Evolutionary conservation across 371 early-diverging fungal genomes (phyloP).

Genomic region (Gilbertella persicaria): DNA sequence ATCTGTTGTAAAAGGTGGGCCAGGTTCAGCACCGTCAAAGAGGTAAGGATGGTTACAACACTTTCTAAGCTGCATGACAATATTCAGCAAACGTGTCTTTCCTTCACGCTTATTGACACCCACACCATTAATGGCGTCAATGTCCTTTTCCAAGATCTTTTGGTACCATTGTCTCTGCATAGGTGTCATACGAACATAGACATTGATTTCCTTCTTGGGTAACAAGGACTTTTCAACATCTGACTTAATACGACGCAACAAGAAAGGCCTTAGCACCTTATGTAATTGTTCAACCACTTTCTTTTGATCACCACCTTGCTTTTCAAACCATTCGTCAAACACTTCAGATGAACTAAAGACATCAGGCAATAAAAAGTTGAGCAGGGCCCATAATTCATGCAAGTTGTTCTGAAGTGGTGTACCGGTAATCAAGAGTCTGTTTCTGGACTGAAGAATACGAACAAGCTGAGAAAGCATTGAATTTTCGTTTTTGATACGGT

Average conservation of each 20-base stretch:
- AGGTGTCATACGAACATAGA: constrained; percentile 93
- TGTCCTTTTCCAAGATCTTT: constrained; percentile 96
- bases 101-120: constrained; percentile 68
- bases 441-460: constrained; percentile 82
- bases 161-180: constrained; percentile 99
- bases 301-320: constrained; percentile 77
- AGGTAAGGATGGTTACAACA: constrained; percentile 99
- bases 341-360: constrained; percentile 92
- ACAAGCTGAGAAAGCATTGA: constrained; percentile 93
- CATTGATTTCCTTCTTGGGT: constrained; percentile 95
- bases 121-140: constrained; percentile 91
- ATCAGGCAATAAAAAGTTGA: constrained; percentile 98
- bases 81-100: constrained; percentile 93
- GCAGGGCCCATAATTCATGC: constrained; percentile 98
- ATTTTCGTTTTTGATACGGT: constrained; percentile 99
- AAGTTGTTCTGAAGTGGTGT: constrained; percentile 99
- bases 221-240: constrained; percentile 97
- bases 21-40: constrained; percentile 92
- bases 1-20: constrained; percentile 97
- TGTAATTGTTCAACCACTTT: constrained; percentile 90
- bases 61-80: constrained; percentile 99
- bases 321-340: constrained; percentile 91
- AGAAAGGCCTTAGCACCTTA: constrained; percentile 92
- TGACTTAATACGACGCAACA: constrained; percentile 97
- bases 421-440: constrained; percentile 97